These are phyloP conservation scores for Plicaturopsis crispa DNA, from an alignment of 768 basidiomycete genomes.

Conservation along the genomic window DNA sequence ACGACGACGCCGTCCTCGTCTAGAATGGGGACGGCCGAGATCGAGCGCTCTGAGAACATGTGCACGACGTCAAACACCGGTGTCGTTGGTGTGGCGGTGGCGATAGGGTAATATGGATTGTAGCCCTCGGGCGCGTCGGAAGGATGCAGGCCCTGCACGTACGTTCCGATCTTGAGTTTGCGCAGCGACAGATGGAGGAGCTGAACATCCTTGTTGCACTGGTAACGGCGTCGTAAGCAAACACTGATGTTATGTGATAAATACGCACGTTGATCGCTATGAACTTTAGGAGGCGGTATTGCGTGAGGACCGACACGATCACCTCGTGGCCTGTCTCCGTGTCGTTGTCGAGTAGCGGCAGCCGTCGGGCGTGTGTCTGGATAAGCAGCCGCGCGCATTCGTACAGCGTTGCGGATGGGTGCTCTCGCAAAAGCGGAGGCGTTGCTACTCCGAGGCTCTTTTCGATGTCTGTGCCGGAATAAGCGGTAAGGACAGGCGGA, in stretches of 20 bases:
- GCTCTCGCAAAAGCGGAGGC: constrained; percentile 84
- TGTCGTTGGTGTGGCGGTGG: constrained; percentile 84
- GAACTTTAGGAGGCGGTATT: constrained; percentile 97
- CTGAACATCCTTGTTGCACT: constrained; percentile 85
- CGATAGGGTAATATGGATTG: constrained; percentile 83
- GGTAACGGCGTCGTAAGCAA: constrained; percentile 7
- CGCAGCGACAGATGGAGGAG: constrained; percentile 76
- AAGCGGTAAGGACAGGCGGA: constrained; percentile 2
- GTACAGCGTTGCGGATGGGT: constrained; percentile 81
- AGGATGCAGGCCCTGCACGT: constrained; percentile 50
- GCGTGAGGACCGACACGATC: constrained; percentile 92
- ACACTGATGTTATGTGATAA: constrained; percentile 5
- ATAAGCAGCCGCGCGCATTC: constrained; percentile 88
- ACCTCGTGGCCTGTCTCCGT: constrained; percentile 93
- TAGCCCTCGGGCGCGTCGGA: constrained; percentile 40
- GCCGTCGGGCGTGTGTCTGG: constrained; percentile 88
- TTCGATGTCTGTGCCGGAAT: constrained; percentile 70
- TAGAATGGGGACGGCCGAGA: constrained; percentile 95
- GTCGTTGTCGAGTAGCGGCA: constrained; percentile 91
- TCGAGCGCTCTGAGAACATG: constrained; percentile 93
- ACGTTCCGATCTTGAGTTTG: constrained; percentile 89
- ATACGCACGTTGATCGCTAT: constrained; percentile 86
- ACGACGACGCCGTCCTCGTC: constrained; percentile 90
- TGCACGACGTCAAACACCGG: constrained; percentile 98
- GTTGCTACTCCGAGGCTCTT: constrained; percentile 85